Percentiles rank a stretch among this genome's conserved stretches.
These are phyloP conservation scores for Thelonectria discophora DNA, from an alignment of 2,329 filamentous ascomycete species.

Conservation along the genomic window DNA sequence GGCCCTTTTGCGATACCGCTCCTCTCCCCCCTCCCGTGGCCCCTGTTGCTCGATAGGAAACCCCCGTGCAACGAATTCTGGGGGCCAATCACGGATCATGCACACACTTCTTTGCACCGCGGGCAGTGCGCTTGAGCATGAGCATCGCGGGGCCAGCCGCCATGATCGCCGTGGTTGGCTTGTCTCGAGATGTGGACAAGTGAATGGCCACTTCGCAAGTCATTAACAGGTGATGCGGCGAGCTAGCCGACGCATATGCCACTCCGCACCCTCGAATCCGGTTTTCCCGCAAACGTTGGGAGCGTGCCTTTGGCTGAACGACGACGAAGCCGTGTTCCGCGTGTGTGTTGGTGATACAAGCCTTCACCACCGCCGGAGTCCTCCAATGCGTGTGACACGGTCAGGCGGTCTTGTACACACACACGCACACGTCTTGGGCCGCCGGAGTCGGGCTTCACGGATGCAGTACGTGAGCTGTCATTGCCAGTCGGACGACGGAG, in stretches of 20 bases:
- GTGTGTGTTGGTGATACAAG: conserved; percentile 4
- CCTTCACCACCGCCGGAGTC: background rate
- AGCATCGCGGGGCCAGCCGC: conserved; percentile 3
- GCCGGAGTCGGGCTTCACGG: background rate
- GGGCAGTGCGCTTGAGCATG: conserved; percentile 7
- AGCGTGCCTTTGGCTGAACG: background rate
- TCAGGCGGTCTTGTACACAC: background rate
- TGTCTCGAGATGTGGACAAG: background rate
- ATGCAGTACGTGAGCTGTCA: background rate
- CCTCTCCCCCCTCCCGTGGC: background rate
- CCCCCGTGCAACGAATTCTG: background rate
- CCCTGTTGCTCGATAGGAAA: background rate
- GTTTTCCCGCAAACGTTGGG: background rate
- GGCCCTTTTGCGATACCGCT: conserved; percentile 10
- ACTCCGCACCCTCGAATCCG: background rate
- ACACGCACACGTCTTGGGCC: background rate
- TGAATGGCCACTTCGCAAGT: background rate
- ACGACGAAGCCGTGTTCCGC: background rate
- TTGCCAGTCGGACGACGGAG: background rate
- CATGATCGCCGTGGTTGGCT: conserved; percentile 1
- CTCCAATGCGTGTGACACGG: background rate
- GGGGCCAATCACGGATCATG: conserved; percentile 6
- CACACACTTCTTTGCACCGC: conserved; percentile 5
- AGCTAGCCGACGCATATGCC: background rate
- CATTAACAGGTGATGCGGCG: background rate